phyloP scores from a whole-genome alignment of 176 grass and related monocot genomes.

The Oryza longistaminata region DNA sequence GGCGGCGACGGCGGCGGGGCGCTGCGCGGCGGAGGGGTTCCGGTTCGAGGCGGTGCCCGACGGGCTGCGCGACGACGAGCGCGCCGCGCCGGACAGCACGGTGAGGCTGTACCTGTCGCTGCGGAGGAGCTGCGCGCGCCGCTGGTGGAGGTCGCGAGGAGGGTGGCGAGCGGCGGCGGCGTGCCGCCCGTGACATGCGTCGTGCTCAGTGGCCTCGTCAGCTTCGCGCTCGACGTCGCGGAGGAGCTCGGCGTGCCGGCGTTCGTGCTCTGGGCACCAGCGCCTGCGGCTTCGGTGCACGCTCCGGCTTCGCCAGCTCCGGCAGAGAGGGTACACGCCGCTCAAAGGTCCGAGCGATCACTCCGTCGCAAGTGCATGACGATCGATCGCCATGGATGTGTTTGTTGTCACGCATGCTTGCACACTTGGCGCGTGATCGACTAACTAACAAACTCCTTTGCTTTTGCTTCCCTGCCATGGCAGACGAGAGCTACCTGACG shows the following conservation, averaged over 20 bases:
- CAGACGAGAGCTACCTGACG: constrained; percentile 66
- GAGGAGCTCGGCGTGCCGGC: constrained; percentile 38
- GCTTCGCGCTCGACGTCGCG: constrained; percentile 44
- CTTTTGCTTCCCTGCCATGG: background rate
- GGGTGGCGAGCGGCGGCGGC: background rate
- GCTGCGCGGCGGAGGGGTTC: constrained; percentile 27
- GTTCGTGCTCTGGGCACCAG: constrained; percentile 53
- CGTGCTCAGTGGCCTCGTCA: constrained; percentile 47
- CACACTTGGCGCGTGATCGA: background rate
- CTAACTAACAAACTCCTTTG: background rate
- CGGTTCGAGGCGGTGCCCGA: constrained; percentile 46
- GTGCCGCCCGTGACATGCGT: constrained; percentile 48
- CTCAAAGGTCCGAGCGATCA: constrained; percentile 39
- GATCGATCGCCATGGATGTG: constrained; percentile 6
- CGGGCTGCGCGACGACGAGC: constrained; percentile 39
- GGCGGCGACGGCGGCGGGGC: background rate
- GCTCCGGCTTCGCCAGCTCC: constrained; percentile 32
- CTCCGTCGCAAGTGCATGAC: background rate
- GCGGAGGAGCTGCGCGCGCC: constrained; percentile 29
- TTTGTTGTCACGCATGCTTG: background rate
- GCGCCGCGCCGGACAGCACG: constrained; percentile 13
- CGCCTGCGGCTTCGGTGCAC: constrained; percentile 43
- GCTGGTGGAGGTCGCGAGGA: constrained; percentile 30
- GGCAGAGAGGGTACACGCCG: constrained; percentile 41
- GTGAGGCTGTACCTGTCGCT: constrained; percentile 39